Evolutionary conservation across 108 stramenopile genomes (phyloP).

Genomic region (Fragilaria crotonensis): DNA sequence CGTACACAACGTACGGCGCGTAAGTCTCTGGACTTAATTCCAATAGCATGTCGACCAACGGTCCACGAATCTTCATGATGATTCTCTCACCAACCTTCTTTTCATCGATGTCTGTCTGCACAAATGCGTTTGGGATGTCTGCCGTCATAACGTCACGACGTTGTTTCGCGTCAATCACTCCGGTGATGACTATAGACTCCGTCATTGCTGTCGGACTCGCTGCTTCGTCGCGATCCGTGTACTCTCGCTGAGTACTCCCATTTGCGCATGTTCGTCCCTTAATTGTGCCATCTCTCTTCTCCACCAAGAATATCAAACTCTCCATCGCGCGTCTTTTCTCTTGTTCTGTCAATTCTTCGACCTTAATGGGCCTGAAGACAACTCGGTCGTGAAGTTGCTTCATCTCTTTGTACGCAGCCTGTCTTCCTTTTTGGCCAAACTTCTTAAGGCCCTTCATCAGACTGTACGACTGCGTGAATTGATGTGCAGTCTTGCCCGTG

Average conservation of each 20-base stretch:
- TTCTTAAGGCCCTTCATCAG: slow-evolving; percentile 6
- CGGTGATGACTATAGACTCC: slow-evolving; percentile 26
- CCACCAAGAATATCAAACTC: slow-evolving; percentile 24
- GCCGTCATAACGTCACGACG: slow-evolving; percentile 20
- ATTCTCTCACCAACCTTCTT: slow-evolving; percentile 5
- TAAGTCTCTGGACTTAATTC: slow-evolving; percentile 18
- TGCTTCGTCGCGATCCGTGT: slow-evolving; percentile 19
- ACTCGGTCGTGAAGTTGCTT: slow-evolving; percentile 27
- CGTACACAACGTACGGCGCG: slow-evolving; percentile 6
- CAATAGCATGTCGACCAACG: slow-evolving; percentile 17
- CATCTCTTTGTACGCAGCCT: slow-evolving; percentile 13
- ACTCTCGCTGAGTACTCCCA: slow-evolving; percentile 27
- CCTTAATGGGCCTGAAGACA: slow-evolving; percentile 16
- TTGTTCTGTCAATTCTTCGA: slow-evolving; percentile 4
- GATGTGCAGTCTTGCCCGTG: not conserved
- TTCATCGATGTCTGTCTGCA: slow-evolving; percentile 27
- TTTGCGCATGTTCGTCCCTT: slow-evolving; percentile 27
- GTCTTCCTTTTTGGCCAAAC: slow-evolving; percentile 8
- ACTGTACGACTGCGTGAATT: not conserved
- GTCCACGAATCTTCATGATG: slow-evolving; percentile 13
- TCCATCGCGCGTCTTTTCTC: slow-evolving; percentile 11
- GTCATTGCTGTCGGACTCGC: slow-evolving; percentile 19
- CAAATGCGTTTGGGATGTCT: slow-evolving; percentile 39
- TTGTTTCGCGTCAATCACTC: slow-evolving; percentile 35
- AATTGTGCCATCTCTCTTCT: slow-evolving; percentile 24